Percentiles rank a stretch among this genome's conserved stretches.
phyloP scores from a whole-genome alignment of 495 filamentous ascomycete species.

The Neurospora hispaniola region DNA sequence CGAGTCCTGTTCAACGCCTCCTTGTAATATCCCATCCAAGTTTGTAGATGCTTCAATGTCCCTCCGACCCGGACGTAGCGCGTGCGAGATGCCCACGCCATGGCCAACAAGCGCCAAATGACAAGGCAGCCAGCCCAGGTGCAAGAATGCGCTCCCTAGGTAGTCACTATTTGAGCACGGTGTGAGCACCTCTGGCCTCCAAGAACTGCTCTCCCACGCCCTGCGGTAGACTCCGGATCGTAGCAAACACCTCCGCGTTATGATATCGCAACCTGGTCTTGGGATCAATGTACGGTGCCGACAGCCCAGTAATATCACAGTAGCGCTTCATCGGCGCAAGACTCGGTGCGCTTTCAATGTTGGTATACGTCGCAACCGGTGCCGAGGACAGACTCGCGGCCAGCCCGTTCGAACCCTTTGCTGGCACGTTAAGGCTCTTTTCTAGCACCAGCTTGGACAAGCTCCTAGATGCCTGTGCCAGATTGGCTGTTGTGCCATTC shows the following conservation, averaged over 20 bases:
- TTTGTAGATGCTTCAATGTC: background rate
- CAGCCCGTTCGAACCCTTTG: constrained; percentile 21
- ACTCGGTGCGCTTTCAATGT: constrained; percentile 84
- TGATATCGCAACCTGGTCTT: constrained; percentile 88
- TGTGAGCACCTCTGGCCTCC: constrained; percentile 82
- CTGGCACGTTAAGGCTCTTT: constrained; percentile 36
- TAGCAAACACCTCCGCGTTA: constrained; percentile 76
- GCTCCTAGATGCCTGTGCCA: constrained; percentile 74
- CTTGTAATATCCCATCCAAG: background rate
- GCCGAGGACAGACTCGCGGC: constrained; percentile 33
- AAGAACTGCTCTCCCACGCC: constrained; percentile 78
- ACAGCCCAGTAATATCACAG: constrained; percentile 88
- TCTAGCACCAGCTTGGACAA: constrained; percentile 77
- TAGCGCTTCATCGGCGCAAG: constrained; percentile 70
- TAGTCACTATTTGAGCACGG: constrained; percentile 59
- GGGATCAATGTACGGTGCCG: constrained; percentile 82
- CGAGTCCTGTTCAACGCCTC: background rate
- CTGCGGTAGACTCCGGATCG: constrained; percentile 64
- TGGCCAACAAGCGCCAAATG: background rate
- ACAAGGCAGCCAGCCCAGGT: background rate
- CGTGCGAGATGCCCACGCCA: background rate
- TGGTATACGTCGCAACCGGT: constrained; percentile 81
- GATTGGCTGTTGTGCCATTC: constrained; percentile 39
- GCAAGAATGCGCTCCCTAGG: background rate
- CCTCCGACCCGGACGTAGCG: background rate